Base-by-base conservation (phyloP, 1,139 yeast species). In the Pneumocystis sp. region DNA sequence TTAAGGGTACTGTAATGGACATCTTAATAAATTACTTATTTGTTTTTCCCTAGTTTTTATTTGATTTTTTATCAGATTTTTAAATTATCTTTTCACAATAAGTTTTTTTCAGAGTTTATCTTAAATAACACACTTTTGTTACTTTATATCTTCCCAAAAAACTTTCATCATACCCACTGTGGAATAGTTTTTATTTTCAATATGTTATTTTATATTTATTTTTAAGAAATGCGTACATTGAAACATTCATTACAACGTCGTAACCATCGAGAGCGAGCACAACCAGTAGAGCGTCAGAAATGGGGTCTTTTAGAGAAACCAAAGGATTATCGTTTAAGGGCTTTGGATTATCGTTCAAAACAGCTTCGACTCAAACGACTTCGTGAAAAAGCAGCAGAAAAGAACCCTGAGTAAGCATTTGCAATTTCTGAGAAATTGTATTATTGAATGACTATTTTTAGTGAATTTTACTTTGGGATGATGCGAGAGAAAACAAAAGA, bases 381-480 rank as follows among this genome's bases (percentile, higher is more conserved):
- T 69, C 83, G 87, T 71, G 80, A 80, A 63, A 89, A 89, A 74
- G 95, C 88, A 1, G 78, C 81, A 62, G 81, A 82, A 62, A 82
- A 89, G 71, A 93, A 93, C 74, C 95, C 95, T 21, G 97, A 93
- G 57, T 50, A 50, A 80, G 34, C 12, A 6, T 50, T 44, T 17
- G 8, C n/a, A 45, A 45, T 45, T 5, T 12, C 25, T 25, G 12
- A 50, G 19, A 7, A 50, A 15, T 25, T 12, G 1, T 50, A 10
- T 10, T 25, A 12, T 10, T 17, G 21, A 25, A 50, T 25, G 19
- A 4, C 12, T 50, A 50, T 25, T 50, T 37, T 45, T 8, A 50
- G 57, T 64, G 98, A 93, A 75, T 93, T 87, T 77, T 89, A 90
- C 76, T 96, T 89, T 82, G 93, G 89, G 31, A 93, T 93, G 97